Base-by-base conservation (phyloP, 352 stramenopile genomes). In the Phytophthora podocarpi region DNA sequence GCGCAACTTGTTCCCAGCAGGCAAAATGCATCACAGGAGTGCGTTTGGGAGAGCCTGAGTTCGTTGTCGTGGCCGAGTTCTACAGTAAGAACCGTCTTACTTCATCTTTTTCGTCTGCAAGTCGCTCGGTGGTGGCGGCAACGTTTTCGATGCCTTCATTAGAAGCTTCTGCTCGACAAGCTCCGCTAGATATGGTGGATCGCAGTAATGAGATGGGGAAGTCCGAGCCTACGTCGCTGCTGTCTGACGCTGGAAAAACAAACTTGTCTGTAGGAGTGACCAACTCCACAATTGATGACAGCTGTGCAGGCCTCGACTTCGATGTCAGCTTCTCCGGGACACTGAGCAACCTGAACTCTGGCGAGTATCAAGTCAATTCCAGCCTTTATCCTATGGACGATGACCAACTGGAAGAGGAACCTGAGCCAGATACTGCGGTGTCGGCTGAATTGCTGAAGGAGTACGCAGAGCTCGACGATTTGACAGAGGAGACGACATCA, bases 1-100 rank as follows among this genome's bases (percentile, higher is more conserved):
- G 76, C 46, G 59, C 65, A 9, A 62, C 46, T 21, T 85, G 72
- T 36, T 63, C 67, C 0, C 50, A 65, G 27, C 58, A 75, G 28
- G 60, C 64, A 10, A 73, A 71, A 23, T 37, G 34, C 10, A 68
- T 79, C 46, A 57, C 65, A 4, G 61, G 52, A 6, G 47, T 74
- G 10, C 46, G 39, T 31, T 47, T 69, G 9, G 51, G 48, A 5
- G 60, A 54, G 0, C 60, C 70, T 3, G 56, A 78, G 47, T 72
- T 61, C 35, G 6, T 64, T 28, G 51, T 78, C 9, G 49, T 72
- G 10, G 61, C 65, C 10, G 70, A 78, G 11, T 69, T 53, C 23
- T 72, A 67, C 47, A 45, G 20, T 24, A 72, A 65, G 15, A 40
- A 37, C 5, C 23, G 26, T 13, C n/a, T 26, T 12, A 49, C 40